phyloP scores from a whole-genome alignment of 208 protist species.

The Trypanosomatidae sp. region DNA sequence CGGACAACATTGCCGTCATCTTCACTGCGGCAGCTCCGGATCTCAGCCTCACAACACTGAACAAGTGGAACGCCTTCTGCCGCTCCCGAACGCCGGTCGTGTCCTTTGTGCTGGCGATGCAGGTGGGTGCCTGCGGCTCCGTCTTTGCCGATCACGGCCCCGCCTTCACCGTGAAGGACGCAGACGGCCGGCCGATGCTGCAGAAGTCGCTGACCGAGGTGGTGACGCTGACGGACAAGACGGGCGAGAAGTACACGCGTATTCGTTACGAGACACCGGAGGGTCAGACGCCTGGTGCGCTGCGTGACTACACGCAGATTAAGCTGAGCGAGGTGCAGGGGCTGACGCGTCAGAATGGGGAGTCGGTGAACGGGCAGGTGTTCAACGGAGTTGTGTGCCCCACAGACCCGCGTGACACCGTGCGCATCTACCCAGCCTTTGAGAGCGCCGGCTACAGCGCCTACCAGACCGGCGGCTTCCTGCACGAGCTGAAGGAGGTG shows the following conservation, averaged over 20 bases:
- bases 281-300: constrained; percentile 73
- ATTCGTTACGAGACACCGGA: constrained; percentile 86
- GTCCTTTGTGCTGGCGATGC: constrained; percentile 83
- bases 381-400: constrained; percentile 79
- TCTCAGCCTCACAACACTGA: constrained; percentile 66
- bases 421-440: constrained; percentile 87
- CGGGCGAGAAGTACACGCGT: constrained; percentile 61
- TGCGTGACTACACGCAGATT: constrained; percentile 85
- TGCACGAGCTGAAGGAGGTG: constrained; percentile 84
- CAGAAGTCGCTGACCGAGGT: constrained; percentile 78
- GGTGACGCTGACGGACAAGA: constrained; percentile 55
- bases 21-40: constrained; percentile 77
- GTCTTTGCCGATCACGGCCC: constrained; percentile 86
- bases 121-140: constrained; percentile 61
- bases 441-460: constrained; percentile 61
- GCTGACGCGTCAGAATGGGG: constrained; percentile 52
- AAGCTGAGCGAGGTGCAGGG: constrained; percentile 86
- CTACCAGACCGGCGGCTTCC: constrained; percentile 84
- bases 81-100: constrained; percentile 45
- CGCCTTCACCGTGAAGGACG: constrained; percentile 79
- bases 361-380: constrained; percentile 59
- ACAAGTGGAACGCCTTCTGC: constrained; percentile 79
- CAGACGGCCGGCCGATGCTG: constrained; percentile 75
- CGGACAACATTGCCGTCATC: constrained; percentile 54
- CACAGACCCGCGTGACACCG: constrained; percentile 70